A percentile compares a stretch with the other conserved stretches of the same genome.
Conservation (phyloP, 352 stramenopile genomes). For the Globisporangium heterothallicum region DNA sequence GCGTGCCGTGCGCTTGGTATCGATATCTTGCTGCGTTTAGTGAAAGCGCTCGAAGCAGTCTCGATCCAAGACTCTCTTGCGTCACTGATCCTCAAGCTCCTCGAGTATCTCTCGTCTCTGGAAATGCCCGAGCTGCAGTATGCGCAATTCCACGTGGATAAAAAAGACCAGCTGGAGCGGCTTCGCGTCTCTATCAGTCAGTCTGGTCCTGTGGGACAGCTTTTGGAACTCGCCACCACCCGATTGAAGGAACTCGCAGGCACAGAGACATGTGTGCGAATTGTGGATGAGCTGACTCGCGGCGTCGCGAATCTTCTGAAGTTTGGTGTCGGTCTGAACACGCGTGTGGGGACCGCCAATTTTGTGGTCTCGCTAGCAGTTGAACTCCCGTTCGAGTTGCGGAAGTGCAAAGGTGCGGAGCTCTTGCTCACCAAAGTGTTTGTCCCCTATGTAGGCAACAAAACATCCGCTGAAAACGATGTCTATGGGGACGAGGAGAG, state of each 20-base stretch:
- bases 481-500: slow-evolving; percentile 61
- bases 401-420: slow-evolving; percentile 56
- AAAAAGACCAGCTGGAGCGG: slow-evolving; percentile 78
- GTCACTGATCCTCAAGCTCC: slow-evolving; percentile 49
- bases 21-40: slow-evolving; percentile 62
- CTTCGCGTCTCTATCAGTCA: slow-evolving; percentile 76
- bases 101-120: slow-evolving; percentile 78
- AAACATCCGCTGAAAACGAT: slow-evolving; percentile 64
- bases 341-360: slow-evolving; percentile 69
- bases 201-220: slow-evolving; percentile 62
- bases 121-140: slow-evolving; percentile 84
- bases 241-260: slow-evolving; percentile 52
- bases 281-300: slow-evolving; percentile 46
- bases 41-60: slow-evolving; percentile 51
- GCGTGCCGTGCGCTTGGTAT: slow-evolving; percentile 64
- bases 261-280: slow-evolving; percentile 27
- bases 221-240: slow-evolving; percentile 51
- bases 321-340: slow-evolving; percentile 80
- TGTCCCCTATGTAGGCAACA: slow-evolving; percentile 48
- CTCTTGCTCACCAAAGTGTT: slow-evolving; percentile 48
- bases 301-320: slow-evolving; percentile 54
- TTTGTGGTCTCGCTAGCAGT: slow-evolving; percentile 64
- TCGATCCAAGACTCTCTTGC: slow-evolving; percentile 56
- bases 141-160: slow-evolving; percentile 80
- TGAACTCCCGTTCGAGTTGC: slow-evolving; percentile 68